These are phyloP conservation scores for Huntiella abstrusa DNA, from an alignment of 2,329 filamentous ascomycete genomes.

Conservation along the genomic window DNA sequence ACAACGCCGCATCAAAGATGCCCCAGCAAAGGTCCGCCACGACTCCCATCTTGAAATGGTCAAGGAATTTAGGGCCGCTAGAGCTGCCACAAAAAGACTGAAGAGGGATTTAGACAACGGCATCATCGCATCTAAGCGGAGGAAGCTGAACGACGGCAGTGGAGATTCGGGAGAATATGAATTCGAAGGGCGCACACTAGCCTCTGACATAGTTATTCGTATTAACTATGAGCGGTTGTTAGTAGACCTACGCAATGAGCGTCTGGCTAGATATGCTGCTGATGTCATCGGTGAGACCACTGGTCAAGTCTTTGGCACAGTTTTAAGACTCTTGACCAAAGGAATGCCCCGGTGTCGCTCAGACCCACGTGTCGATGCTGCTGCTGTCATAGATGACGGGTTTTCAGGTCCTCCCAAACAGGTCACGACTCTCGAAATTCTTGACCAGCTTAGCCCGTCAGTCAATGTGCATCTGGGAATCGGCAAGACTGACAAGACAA, in stretches of 20 bases:
- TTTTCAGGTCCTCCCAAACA: constrained; percentile 16
- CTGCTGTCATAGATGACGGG: constrained; percentile 17
- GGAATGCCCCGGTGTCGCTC: constrained; percentile 48
- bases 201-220: constrained; percentile 51
- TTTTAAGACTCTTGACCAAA: constrained; percentile 52
- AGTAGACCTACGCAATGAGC: constrained; percentile 63
- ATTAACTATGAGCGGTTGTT: constrained; percentile 74
- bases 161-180: constrained; percentile 18
- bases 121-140: constrained; percentile 27
- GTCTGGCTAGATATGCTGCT: constrained; percentile 53
- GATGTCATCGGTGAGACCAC: constrained; percentile 55
- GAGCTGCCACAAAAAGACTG: constrained; percentile 30
- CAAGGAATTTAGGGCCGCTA: constrained; percentile 32
- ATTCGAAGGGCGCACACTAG: constrained; percentile 28
- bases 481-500: constrained; percentile 31
- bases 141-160: constrained; percentile 30
- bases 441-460: constrained; percentile 30
- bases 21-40: constrained; percentile 40
- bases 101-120: constrained; percentile 32
- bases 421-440: constrained; percentile 38
- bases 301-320: constrained; percentile 55
- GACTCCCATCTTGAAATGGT: constrained; percentile 40
- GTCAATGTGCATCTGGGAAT: constrained; percentile 38
- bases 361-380: constrained; percentile 30
- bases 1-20: constrained; percentile 28